A percentile compares a stretch with the other conserved stretches of the same genome.
Evolutionary conservation across 2,329 filamentous ascomycete genomes (phyloP).

Genomic region (Colletotrichum chrysophilum): DNA sequence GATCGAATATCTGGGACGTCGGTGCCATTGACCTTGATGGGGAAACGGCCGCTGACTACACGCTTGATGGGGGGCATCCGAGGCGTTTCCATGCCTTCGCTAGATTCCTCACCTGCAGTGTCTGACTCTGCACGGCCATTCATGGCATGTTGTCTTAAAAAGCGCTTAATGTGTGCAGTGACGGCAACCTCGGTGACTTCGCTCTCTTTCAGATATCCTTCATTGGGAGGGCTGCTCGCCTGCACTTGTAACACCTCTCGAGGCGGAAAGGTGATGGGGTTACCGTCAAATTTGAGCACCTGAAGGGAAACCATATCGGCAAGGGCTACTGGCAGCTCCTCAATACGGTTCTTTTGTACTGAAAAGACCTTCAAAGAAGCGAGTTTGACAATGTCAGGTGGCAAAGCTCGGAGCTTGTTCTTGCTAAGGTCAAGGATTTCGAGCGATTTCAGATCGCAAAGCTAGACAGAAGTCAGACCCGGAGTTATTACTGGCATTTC

Average conservation of each 20-base stretch:
- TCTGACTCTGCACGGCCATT: conserved; percentile 60
- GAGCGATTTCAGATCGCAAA: conserved; percentile 83
- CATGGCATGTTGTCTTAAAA: conserved; percentile 57
- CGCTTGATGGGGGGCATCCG: conserved; percentile 68
- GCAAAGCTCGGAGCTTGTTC: conserved; percentile 81
- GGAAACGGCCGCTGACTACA: conserved; percentile 68
- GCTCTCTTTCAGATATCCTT: conserved; percentile 62
- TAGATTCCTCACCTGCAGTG: conserved; percentile 64
- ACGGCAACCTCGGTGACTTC: conserved; percentile 67
- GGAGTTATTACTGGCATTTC: background rate
- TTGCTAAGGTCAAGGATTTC: conserved; percentile 93
- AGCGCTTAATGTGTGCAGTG: conserved; percentile 67
- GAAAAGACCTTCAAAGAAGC: conserved; percentile 89
- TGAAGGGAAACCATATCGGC: conserved; percentile 90
- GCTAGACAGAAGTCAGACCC: conserved; percentile 52
- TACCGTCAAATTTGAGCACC: conserved; percentile 88
- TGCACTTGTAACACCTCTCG: conserved; percentile 69
- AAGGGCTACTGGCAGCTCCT: conserved; percentile 81
- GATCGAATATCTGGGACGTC: conserved; percentile 73
- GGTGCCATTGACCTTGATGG: conserved; percentile 74
- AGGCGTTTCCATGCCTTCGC: conserved; percentile 81
- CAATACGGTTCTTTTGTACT: conserved; percentile 84
- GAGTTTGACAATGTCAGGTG: conserved; percentile 79
- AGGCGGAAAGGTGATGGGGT: conserved; percentile 78
- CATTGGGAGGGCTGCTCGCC: conserved; percentile 59